Evolutionary conservation across 108 stramenopile species (phyloP), one percentile per base, ranked within the genome.

Genomic region (Skeletonema menzelii): DNA sequence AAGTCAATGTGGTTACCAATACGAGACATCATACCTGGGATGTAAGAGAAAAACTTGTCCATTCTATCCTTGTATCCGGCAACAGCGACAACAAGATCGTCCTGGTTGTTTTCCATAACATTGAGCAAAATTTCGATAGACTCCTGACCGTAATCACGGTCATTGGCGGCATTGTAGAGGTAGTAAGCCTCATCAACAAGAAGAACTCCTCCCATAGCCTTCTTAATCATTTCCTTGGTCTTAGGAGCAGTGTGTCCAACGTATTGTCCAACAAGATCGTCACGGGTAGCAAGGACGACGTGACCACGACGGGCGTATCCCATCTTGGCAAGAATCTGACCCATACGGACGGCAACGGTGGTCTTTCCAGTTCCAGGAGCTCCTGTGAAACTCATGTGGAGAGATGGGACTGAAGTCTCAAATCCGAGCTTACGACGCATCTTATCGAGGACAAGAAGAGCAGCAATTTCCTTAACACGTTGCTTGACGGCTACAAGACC

Each of bases 201-300:
- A 61, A 98, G 90, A 47, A 98, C 84, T 61, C 95, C 95, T 60
- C 95, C 95, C 89, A 97, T 94, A 53, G 97, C 95, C 87, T 97
- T 96, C 88, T 97, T 97, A 88, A 99, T 97, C 97, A 97, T 97
- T 72, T 97, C 98, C 95, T 97, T 99, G 63, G 97, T 97, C 88
- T 97, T 97, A 42, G 97, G 98, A 15, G 96, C 98, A 31, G 98
- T 99, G 91, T 99, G 98, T 56, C 98, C 98, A 59, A 99, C 97
- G 75, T 99, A 99, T 78, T 99, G 98, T 30, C 98, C 98, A 10
- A 98, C 97, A 62, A 99, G 94, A 83, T 97, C 96, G 73, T 97
- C 97, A 85, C 97, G 94, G 20, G 98, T 99, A 34, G 98, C 97
- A 61, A 98, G 90, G 44, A 99, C 96, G 56, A 97, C 97, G 79